Evolutionary conservation across 1,139 yeast genomes (phyloP).

Genomic region (Meyerozyma sp.): DNA sequence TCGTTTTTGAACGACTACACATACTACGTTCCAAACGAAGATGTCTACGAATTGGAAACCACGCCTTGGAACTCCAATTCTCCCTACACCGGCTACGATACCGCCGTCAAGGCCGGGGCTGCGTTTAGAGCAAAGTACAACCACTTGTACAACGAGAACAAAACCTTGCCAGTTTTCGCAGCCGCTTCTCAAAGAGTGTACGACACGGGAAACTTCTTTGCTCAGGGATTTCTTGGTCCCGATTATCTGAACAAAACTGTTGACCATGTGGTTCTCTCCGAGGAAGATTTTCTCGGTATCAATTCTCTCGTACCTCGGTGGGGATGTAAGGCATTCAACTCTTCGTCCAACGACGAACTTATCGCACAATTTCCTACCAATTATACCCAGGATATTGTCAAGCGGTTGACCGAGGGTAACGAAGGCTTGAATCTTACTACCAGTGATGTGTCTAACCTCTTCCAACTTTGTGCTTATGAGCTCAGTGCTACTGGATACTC

Average conservation of each 20-base stretch:
- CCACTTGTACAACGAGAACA: conserved; percentile 16
- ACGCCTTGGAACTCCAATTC: conserved; percentile 23
- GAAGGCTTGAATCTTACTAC: conserved; percentile 38
- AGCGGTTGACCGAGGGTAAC: conserved; percentile 30
- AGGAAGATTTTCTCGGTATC: conserved; percentile 22
- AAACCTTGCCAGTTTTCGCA: conserved; percentile 27
- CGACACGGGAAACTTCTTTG: conserved; percentile 26
- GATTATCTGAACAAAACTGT: conserved; percentile 11
- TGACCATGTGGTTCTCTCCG: conserved; percentile 21
- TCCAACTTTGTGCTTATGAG: conserved; percentile 50
- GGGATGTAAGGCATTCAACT: conserved; percentile 23
- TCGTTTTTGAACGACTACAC: conserved; percentile 28
- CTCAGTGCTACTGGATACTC: conserved; percentile 45
- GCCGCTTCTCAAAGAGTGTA: conserved; percentile 27
- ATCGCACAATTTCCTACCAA: conserved; percentile 14
- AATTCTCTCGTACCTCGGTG: conserved; percentile 25
- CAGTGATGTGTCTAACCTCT: conserved; percentile 35
- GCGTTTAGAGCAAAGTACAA: conserved; percentile 29
- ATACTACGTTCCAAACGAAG: conserved; percentile 23
- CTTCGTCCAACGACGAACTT: conserved; percentile 12
- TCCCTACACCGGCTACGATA: conserved; percentile 24
- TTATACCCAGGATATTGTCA: conserved; percentile 30
- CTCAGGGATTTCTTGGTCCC: conserved; percentile 29
- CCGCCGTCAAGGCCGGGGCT: conserved; percentile 31
- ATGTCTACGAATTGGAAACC: conserved; percentile 26